Percentiles rank a stretch among this genome's conserved stretches.
These are phyloP conservation scores for Scheffersomyces lignosus DNA, from an alignment of 805 yeast genomes.

Conservation along the genomic window DNA sequence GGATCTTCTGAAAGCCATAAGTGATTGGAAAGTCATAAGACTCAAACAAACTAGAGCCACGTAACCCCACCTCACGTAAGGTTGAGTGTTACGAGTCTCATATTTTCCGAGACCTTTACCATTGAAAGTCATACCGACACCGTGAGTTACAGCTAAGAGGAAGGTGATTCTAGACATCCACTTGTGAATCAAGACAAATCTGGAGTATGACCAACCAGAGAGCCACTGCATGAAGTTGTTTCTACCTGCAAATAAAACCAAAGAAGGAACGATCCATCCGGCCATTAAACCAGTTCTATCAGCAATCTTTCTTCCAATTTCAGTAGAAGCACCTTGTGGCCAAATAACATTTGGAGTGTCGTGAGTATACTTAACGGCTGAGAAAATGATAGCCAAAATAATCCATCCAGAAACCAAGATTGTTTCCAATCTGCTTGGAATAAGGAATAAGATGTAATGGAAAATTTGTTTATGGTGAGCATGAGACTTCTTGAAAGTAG, in stretches of 20 bases:
- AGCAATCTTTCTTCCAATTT: constrained; percentile 45
- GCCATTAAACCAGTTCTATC: constrained; percentile 56
- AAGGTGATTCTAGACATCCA: constrained; percentile 59
- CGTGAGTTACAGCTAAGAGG: constrained; percentile 55
- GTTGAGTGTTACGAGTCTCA: constrained; percentile 25
- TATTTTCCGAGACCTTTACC: constrained; percentile 38
- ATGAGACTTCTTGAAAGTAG: constrained; percentile 29
- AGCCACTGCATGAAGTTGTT: constrained; percentile 20
- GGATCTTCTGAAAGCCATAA: constrained; percentile 49
- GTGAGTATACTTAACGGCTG: constrained; percentile 24
- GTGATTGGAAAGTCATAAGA: constrained; percentile 48
- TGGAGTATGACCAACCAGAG: constrained; percentile 41
- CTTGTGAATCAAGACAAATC: constrained; percentile 65
- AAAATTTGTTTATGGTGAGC: constrained; percentile 11
- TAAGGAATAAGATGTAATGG: constrained; percentile 18
- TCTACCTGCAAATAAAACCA: constrained; percentile 61
- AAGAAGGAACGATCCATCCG: constrained; percentile 54
- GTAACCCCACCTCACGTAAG: constrained; percentile 35
- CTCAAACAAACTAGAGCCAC: constrained; percentile 36
- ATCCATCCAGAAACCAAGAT: constrained; percentile 42
- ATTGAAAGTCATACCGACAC: constrained; percentile 23
- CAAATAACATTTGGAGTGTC: constrained; percentile 24
- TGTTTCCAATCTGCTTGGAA: constrained; percentile 56
- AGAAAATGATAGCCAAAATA: constrained; percentile 29
- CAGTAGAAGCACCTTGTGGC: constrained; percentile 18